Evolutionary conservation across 441 rosid genomes (phyloP).

Genomic region (Melastoma candidum): DNA sequence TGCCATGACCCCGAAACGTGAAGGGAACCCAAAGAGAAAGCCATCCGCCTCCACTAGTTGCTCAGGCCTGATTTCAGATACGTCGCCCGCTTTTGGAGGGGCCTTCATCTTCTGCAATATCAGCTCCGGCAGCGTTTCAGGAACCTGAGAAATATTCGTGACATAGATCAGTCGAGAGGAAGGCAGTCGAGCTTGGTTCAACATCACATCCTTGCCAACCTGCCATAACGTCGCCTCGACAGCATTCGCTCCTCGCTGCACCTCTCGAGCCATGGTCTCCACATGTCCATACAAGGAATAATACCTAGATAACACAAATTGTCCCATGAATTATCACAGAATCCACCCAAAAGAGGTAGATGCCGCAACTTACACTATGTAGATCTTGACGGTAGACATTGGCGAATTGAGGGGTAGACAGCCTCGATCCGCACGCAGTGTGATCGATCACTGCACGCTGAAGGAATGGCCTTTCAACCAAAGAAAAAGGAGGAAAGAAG

Average conservation of each 20-base stretch:
- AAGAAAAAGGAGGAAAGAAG: too few species aligned
- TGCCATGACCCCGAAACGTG: conserved; percentile 89
- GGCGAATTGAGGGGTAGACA: conserved; percentile 1
- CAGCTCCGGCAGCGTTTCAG: conserved; percentile 57
- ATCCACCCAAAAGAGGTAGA: conserved; percentile 1
- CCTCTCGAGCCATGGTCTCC: conserved; percentile 75
- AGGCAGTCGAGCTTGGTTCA: not conserved
- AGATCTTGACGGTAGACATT: conserved; percentile 53
- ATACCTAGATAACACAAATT: conserved; percentile 26
- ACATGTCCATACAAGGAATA: conserved; percentile 76
- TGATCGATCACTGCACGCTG: too few species aligned
- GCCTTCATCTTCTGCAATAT: conserved; percentile 74
- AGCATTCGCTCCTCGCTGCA: conserved; percentile 60
- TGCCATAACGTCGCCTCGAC: conserved; percentile 93
- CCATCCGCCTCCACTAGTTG: conserved; percentile 84
- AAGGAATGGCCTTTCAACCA: too few species aligned
- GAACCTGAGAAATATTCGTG: conserved; percentile 31
- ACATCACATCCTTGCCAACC: conserved; percentile 22
- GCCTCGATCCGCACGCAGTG: not conserved
- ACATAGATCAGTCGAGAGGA: too few species aligned
- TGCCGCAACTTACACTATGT: conserved; percentile 47
- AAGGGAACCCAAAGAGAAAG: conserved; percentile 85
- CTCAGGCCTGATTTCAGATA: conserved; percentile 59
- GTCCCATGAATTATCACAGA: not conserved
- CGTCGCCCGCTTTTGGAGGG: conserved; percentile 55